Evolutionary conservation across 164 flowering plant species (phyloP).

Genomic region (Macadamia tetraphylla): DNA sequence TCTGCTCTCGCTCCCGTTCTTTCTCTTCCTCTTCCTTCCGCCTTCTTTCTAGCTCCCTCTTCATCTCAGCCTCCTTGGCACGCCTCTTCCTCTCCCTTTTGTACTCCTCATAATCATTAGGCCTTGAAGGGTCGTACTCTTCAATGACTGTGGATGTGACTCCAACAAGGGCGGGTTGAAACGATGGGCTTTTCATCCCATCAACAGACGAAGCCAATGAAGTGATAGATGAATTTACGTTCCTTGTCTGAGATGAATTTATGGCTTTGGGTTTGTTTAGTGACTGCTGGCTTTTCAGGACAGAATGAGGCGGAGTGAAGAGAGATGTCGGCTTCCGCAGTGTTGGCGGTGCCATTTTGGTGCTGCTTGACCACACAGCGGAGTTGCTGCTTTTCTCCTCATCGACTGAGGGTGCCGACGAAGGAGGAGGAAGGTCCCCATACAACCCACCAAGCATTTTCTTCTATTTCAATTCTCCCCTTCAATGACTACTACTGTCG

Average conservation of each 20-base stretch:
- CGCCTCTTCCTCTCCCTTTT: constrained; percentile 65
- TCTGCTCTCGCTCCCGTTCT: constrained; percentile 50
- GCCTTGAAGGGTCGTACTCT: constrained; percentile 95
- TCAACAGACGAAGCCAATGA: constrained; percentile 10
- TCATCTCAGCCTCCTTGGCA: constrained; percentile 53
- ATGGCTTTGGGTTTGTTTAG: constrained; percentile 28
- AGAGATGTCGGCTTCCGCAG: constrained; percentile 68
- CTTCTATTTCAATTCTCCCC: not conserved
- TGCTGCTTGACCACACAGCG: constrained; percentile 77
- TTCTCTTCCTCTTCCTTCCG: not conserved
- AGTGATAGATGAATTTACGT: not conserved
- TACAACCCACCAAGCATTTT: constrained; percentile 88
- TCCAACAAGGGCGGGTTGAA: constrained; percentile 68
- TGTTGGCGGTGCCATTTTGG: constrained; percentile 87
- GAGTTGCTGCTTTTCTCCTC: constrained; percentile 43
- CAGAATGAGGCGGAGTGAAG: constrained; percentile 58
- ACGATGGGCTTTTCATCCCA: constrained; percentile 6
- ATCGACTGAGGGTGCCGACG: constrained; percentile 37
- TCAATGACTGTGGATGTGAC: constrained; percentile 70
- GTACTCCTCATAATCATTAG: constrained; percentile 88
- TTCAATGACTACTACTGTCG: not conserved
- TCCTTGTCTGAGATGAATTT: constrained; percentile 13
- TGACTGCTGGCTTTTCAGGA: constrained; percentile 41
- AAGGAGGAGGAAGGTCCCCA: constrained; percentile 91
- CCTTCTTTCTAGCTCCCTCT: constrained; percentile 36